Base-by-base conservation (phyloP, 306 rosid species). In the Corylus avellana region DNA sequence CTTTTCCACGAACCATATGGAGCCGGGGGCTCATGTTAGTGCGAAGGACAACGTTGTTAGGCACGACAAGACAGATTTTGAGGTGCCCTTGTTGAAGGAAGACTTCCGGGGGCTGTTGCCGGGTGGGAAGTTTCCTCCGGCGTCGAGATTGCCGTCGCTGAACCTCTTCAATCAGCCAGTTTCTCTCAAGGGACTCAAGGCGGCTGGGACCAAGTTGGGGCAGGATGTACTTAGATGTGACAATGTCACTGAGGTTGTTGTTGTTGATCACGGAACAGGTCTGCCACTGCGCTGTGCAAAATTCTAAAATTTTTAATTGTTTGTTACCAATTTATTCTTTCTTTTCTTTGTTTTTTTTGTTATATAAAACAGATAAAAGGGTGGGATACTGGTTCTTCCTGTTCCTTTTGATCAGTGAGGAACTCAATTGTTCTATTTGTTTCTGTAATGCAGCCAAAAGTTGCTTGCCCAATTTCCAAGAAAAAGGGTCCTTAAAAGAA, bases 1-100 rank as follows among this genome's bases (percentile, higher is more conserved):
- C 92, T 90, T 95, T 79, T 93, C 98, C 16, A 93, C 99, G 17
- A 95, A 95, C 63, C 99, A 95, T 81, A 93, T 93, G 99, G 99
- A 95, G 66, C 99, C 98, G 4, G 99, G 99, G 32, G 99, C 99
- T 72, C 99, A 95, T 74, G 93, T 95, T 46, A 91, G 98, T 78
- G 98, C 99, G 20, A 91, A 88, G 16, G 94, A 91, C 42, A 95
- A 95, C 25, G 88, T 86, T 1, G 92, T 95, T 56, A 89, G 84
- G 78, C 99, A 95, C 70, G 84, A 95, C 78, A 93, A 89, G 86
- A 39, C 58, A 0, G 99, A 95, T 77, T 95, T 95, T 79, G 97
- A 93, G 86, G 99, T 95, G 16, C 99, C 99, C 69, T 79, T 95
- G 51, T 22, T 95, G 88, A 91, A 84, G 78, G 88, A 79, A 67